Evolutionary conservation across 805 yeast species (phyloP).

Genomic region (Wilhelminamyces savonicus): DNA sequence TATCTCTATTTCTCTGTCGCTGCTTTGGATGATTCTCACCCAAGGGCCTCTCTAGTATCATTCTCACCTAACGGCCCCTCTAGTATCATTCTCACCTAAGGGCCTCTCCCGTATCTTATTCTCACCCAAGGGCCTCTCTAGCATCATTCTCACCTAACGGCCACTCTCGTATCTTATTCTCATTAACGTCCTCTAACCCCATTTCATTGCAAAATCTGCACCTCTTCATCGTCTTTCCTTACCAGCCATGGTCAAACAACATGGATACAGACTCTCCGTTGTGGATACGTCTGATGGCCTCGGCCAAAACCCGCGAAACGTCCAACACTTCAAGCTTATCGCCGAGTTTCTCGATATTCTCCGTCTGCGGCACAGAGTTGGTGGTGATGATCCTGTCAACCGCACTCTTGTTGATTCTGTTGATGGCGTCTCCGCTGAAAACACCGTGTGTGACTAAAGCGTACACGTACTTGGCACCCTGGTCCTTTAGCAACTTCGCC

Average conservation of each 20-base stretch:
- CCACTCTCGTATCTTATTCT: no score
- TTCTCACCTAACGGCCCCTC: no score
- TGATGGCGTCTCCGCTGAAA: conserved; percentile 85
- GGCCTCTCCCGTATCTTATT: no score
- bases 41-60: no score
- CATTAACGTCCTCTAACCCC: no score
- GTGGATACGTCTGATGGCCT: conserved; percentile 91
- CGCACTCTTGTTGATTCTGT: conserved; percentile 56
- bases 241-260: conserved; percentile 83
- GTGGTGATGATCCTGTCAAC: conserved; percentile 86
- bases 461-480: conserved; percentile 82
- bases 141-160: no score
- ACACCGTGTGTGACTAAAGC: conserved; percentile 91
- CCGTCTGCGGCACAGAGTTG: conserved; percentile 82
- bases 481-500: conserved; percentile 84
- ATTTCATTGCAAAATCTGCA: no score
- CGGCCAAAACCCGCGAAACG: conserved; percentile 83
- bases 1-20: no score
- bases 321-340: conserved; percentile 75
- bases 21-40: no score
- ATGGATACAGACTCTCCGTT: conserved; percentile 95
- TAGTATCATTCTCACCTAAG: no score
- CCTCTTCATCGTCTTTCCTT: no score
- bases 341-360: conserved; percentile 38
- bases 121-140: no score